Percentiles rank a stretch among this genome's conserved stretches.
These are phyloP conservation scores for Didymella exigua DNA, from an alignment of 2,329 filamentous ascomycete genomes.

Conservation along the genomic window DNA sequence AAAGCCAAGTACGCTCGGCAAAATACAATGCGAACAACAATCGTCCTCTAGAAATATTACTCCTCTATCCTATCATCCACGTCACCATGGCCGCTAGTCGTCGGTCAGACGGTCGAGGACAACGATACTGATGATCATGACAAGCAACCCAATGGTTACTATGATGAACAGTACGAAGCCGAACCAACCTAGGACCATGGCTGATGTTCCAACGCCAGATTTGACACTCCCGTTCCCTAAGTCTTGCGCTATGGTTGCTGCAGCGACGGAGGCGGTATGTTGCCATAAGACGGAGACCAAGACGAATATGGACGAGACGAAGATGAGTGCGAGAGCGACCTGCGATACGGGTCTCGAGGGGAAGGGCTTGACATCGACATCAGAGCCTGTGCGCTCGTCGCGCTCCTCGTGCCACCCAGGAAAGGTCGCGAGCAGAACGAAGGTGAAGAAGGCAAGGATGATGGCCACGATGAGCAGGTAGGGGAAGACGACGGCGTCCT, in stretches of 20 bases:
- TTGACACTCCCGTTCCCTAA: conserved; percentile 87
- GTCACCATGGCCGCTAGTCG: conserved; percentile 19
- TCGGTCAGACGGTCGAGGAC: conserved; percentile 69
- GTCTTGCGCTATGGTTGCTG: conserved; percentile 90
- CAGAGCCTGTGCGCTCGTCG: conserved; percentile 74
- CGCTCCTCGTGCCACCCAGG: conserved; percentile 96
- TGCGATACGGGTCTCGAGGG: conserved; percentile 91
- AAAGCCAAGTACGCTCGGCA: conserved; percentile 35
- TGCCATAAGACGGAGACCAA: conserved; percentile 78
- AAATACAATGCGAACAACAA: conserved; percentile 29
- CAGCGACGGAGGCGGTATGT: conserved; percentile 95
- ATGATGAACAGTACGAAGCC: conserved; percentile 91
- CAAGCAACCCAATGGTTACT: conserved; percentile 89
- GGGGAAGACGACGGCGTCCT: conserved; percentile 97
- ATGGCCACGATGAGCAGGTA: conserved; percentile 99
- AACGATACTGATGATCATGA: conserved; percentile 95
- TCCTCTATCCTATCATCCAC: conserved; percentile 3
- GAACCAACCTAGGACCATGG: conserved; percentile 98
- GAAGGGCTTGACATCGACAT: conserved; percentile 91
- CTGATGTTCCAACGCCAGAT: conserved; percentile 87
- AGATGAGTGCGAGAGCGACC: conserved; percentile 91
- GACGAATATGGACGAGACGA: conserved; percentile 68
- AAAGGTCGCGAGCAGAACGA: conserved; percentile 93
- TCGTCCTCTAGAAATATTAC: conserved; percentile 22
- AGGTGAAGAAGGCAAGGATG: conserved; percentile 94